Evolutionary conservation across 2,329 filamentous ascomycete genomes (phyloP).

Genomic region (Alternaria alternata): DNA sequence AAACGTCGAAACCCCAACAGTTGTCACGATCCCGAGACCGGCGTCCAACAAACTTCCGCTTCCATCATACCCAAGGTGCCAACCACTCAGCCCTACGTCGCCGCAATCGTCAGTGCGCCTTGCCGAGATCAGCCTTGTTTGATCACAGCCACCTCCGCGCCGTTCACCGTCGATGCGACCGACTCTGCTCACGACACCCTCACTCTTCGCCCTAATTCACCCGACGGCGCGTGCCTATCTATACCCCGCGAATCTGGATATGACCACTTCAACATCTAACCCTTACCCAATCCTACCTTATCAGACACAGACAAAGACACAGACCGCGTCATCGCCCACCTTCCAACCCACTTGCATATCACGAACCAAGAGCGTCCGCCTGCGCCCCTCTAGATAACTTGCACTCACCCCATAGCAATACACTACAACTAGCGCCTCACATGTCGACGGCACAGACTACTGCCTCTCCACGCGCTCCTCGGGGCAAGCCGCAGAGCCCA

Average conservation of each 20-base stretch:
- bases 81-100: slow-evolving; percentile 29
- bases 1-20: background rate
- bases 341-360: slow-evolving; percentile 21
- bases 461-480: slow-evolving; percentile 45
- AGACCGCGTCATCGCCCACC: slow-evolving; percentile 35
- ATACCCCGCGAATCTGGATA: slow-evolving; percentile 41
- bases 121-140: slow-evolving; percentile 26
- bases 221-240: slow-evolving; percentile 32
- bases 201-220: slow-evolving; percentile 19
- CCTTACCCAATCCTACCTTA: slow-evolving; percentile 29
- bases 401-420: slow-evolving; percentile 17
- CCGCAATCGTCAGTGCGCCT: slow-evolving; percentile 29
- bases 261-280: slow-evolving; percentile 43
- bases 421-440: slow-evolving; percentile 21
- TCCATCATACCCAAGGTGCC: slow-evolving; percentile 3
- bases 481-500: slow-evolving; percentile 46
- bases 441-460: slow-evolving; percentile 46
- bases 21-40: background rate
- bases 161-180: slow-evolving; percentile 27
- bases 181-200: slow-evolving; percentile 21
- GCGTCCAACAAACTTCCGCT: slow-evolving; percentile 1
- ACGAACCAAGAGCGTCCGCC: slow-evolving; percentile 31
- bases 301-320: slow-evolving; percentile 29
- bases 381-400: slow-evolving; percentile 39
- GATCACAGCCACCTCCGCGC: slow-evolving; percentile 32